Base-by-base conservation (phyloP, 805 yeast species). In the Lipomyces mesembrius region DNA sequence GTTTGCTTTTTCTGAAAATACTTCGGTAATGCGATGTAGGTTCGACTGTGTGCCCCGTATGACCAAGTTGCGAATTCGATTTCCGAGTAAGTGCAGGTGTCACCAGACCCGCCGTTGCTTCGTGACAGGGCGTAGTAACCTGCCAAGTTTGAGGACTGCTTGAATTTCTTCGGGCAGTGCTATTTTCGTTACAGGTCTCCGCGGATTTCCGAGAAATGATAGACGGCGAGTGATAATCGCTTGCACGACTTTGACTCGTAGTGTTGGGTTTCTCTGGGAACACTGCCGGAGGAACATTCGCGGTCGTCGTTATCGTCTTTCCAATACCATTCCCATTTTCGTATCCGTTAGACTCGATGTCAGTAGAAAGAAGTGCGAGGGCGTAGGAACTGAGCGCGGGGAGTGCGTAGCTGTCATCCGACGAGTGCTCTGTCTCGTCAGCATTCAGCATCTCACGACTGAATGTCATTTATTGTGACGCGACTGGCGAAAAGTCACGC, bases 371-470 rank as follows among this genome's bases (percentile, higher is more conserved):
- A 29, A 86, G 76, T 32, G 87, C 88, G 25, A 84, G 79, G 49
- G 87, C 85, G 72, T 85, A 87, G 5, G 85, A 81, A 73, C 88
- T 85, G 66, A 86, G 78, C 14, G 85, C 85, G 2, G 90, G 90
- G 0, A 89, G 89, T 56, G 83, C 79, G 72, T 83, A 83, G 52
- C 84, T 83, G 67, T 80, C 82, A 67, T 85, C 88, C 25, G 68
- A 66, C 54, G 69, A 61, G 29, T 58, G 57, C 57, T 37, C 64
- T 12, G 66, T 60, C 29, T 62, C 66, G 39, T 66, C 69, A 7
- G 57, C 55, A 52, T 52, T 52, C 55, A 22, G 55, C 55, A 52
- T 52, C 55, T 25, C 55, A 7, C n/a, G 56, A n/a, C 49, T n/a
- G n/a, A 43, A 3, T 43, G 49, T 43, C 49, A 43, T 43, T 43